Base-by-base conservation (phyloP, 2,329 filamentous ascomycete species). In the Fusarium verticillioides region DNA sequence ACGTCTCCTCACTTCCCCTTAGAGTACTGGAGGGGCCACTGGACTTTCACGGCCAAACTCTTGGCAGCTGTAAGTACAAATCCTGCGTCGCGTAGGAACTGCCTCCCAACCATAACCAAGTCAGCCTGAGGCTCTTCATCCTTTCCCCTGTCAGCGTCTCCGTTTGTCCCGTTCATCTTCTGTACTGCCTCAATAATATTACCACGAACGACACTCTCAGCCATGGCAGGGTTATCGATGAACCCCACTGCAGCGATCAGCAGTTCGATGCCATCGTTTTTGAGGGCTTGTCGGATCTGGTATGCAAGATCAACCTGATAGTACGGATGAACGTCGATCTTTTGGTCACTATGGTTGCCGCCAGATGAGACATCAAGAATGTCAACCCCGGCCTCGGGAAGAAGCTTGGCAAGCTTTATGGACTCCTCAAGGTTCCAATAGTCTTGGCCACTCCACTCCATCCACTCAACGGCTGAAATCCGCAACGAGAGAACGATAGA, bases 11-110 rank as follows among this genome's bases (percentile, higher is more conserved):
- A 50, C 5, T 12, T 6, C 1, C 2, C 28, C 8, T 23, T 50
- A 0, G 21, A 8, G 23, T 89, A 89, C 79, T 96, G 94, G 70
- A 90, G 90, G 1, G 94, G 89, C 89, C 91, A 92, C 75, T 91
- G 85, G 7, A 94, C 89, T 63, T 90, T 84, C 4, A 95, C 90
- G 13, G 89, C 90, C 26, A 97, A 84, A 70, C 93, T 87, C 68
- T 93, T 88, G 0, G 94, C 95, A 71, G 89, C 91, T 30, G 88
- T 87, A 82, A 94, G 89, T 7, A 94, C 92, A 78, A 94, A 90
- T 53, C 93, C 91, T 0, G 94, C 92, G 78, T 97, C 94, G 79
- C 94, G 90, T 83, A 97, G 85, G 81, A 96, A 96, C 78, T 92
- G 91, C 57, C 94, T 87, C 0, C 90, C 95, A 2, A 92, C 86